Evolutionary conservation across 1,284 basidiomycete species (phyloP), one percentile per base, ranked within the genome.

Genomic region (Hymenochaete sp.): DNA sequence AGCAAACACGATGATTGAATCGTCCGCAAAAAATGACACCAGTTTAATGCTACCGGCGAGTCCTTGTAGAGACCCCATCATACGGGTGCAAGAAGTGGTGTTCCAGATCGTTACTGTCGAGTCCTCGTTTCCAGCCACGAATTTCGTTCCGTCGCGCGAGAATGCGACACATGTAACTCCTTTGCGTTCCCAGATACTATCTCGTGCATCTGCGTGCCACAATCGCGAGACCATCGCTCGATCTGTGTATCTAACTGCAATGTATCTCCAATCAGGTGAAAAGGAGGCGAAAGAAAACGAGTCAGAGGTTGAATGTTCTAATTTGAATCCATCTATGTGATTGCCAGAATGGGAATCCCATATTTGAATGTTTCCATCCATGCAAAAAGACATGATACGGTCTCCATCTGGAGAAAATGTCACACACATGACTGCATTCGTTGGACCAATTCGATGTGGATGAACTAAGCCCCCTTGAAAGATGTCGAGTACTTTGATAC

Each of bases 11-110:
- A 52, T 43, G 22, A 35, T 40, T 7, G 9, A 14, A 13, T 50
- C 51, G 37, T 48, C 46, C 14, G 45, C 46, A 7, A 45, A 48
- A 26, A 44, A 54, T 14, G 46, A 46, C 2, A 56, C 33, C n/a
- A 41, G 33, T 8, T 2, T 19, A 26, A 50, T 24, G 3, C 26
- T 10, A 26, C 40, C 38, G n/a, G 6, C 28, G 27, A 55, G 49
- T 10, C 49, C 49, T 48, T 36, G 11, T 51, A 53, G 16, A 2
- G 38, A 26, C 13, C 5, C n/a, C n/a, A n/a, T n/a, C n/a, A n/a
- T n/a, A n/a, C n/a, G n/a, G n/a, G n/a, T n/a, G n/a, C n/a, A n/a
- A n/a, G n/a, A n/a, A n/a, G n/a, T n/a, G n/a, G n/a, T n/a, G n/a
- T n/a, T n/a, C n/a, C n/a, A n/a, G n/a, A n/a, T n/a, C 10, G 22